These are phyloP conservation scores for Fusarium robinianum DNA, from an alignment of 2,329 filamentous ascomycete genomes.

Conservation along the genomic window DNA sequence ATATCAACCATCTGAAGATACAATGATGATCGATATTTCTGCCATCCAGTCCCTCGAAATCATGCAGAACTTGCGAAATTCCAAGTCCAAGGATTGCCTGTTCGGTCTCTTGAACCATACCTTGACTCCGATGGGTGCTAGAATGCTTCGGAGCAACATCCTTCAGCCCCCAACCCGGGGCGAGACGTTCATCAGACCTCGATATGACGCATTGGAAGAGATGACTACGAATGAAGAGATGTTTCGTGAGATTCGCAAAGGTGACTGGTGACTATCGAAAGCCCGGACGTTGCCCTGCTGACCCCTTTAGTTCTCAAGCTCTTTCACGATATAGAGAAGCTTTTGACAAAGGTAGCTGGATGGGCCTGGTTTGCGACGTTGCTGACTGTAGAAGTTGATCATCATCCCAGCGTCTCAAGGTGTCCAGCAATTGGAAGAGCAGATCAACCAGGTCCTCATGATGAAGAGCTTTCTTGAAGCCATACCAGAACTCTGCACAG, in stretches of 20 bases:
- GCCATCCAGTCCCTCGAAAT: constrained; percentile 88
- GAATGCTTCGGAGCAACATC: constrained; percentile 82
- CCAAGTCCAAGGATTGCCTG: constrained; percentile 79
- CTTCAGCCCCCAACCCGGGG: constrained; percentile 81
- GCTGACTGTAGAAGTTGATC: constrained; percentile 62
- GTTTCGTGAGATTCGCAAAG: constrained; percentile 75
- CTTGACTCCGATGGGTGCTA: constrained; percentile 82
- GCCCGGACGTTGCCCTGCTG: fast-evolving
- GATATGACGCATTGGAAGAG: constrained; percentile 85
- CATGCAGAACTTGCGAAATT: constrained; percentile 80
- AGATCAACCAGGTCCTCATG: constrained; percentile 84
- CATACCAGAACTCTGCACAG: constrained; percentile 69
- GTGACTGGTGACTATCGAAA: constrained; percentile 45
- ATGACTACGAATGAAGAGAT: constrained; percentile 81
- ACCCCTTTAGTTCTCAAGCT: constrained; percentile 63
- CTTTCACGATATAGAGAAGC: constrained; percentile 78
- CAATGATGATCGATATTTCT: constrained; percentile 93
- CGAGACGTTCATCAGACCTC: constrained; percentile 65
- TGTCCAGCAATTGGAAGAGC: constrained; percentile 73
- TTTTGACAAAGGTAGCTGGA: constrained; percentile 69
- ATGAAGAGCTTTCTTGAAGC: constrained; percentile 79
- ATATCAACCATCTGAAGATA: constrained; percentile 86
- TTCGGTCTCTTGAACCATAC: constrained; percentile 88
- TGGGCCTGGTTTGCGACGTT: fast-evolving
- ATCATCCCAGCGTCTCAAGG: constrained; percentile 70